A percentile compares a stretch with the other conserved stretches of the same genome.
phyloP scores from a whole-genome alignment of 306 rosid species.

The Gillenia trifoliata region DNA sequence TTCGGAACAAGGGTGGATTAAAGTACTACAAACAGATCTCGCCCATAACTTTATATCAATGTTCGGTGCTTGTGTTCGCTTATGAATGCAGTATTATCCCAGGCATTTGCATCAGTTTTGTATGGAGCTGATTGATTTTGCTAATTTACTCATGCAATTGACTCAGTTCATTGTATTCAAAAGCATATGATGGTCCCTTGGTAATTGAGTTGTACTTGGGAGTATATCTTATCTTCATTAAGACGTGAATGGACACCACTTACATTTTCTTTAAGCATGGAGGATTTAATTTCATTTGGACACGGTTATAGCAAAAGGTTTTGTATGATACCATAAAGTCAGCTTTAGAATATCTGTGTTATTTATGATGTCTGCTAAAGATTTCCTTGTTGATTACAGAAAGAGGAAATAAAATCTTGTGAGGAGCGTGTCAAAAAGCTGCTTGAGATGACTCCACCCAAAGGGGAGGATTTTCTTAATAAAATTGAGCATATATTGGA shows the following conservation, averaged over 20 bases:
- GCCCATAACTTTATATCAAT: neutral
- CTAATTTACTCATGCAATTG: neutral
- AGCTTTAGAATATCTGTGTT: neutral
- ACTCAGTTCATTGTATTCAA: neutral
- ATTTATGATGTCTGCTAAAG: neutral
- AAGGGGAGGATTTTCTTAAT: constrained; percentile 66
- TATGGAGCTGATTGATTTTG: too few relatives aligned
- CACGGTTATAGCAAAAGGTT: neutral
- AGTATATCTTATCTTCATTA: neutral
- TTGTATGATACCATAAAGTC: neutral
- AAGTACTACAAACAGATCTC: neutral
- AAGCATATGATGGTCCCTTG: neutral
- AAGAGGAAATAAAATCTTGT: constrained; percentile 79
- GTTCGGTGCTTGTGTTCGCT: too few relatives aligned
- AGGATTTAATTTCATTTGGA: neutral
- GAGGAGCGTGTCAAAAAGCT: constrained; percentile 83
- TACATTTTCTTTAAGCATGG: neutral
- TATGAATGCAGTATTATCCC: neutral
- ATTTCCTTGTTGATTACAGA: constrained; percentile 41
- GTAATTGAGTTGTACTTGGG: neutral
- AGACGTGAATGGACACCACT: neutral
- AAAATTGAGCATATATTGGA: constrained; percentile 89
- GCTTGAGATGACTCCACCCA: constrained; percentile 88
- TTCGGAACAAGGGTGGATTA: neutral
- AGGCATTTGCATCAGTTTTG: neutral